Evolutionary conservation across 805 yeast genomes (phyloP).

Genomic region (Saitoella complicata): DNA sequence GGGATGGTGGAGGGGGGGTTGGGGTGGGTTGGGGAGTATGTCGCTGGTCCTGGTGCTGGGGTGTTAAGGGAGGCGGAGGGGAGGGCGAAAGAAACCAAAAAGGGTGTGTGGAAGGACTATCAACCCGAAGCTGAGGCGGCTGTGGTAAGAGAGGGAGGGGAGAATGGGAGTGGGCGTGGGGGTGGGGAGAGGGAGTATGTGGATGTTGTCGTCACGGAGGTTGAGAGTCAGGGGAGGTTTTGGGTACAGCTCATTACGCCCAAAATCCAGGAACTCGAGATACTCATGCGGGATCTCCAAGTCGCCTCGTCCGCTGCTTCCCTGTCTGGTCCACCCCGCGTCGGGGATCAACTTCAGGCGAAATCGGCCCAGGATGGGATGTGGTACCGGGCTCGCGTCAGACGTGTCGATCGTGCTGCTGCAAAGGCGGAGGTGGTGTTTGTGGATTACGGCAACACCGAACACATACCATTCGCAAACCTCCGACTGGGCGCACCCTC

Average conservation of each 20-base stretch:
- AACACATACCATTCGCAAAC: background rate
- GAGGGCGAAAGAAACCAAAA: slow-evolving; percentile 34
- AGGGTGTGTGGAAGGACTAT: slow-evolving; percentile 56
- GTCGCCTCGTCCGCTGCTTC: background rate
- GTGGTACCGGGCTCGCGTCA: slow-evolving; percentile 2
- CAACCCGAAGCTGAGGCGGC: slow-evolving; percentile 26
- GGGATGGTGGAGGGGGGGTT: slow-evolving; percentile 45
- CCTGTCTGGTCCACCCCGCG: background rate
- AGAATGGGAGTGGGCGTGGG: background rate
- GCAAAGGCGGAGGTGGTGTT: background rate
- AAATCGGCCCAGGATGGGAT: slow-evolving; percentile 1
- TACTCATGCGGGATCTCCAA: background rate
- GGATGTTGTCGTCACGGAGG: slow-evolving; percentile 22
- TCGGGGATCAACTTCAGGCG: background rate
- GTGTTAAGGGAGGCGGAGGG: slow-evolving; percentile 46
- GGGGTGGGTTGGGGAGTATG: slow-evolving; percentile 47
- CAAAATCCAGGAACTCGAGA: background rate
- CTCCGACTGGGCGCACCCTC: background rate
- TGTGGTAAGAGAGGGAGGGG: slow-evolving; percentile 4
- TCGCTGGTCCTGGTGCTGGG: slow-evolving; percentile 38
- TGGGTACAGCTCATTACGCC: slow-evolving; percentile 2
- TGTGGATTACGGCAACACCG: slow-evolving; percentile 4
- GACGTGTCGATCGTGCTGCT: slow-evolving; percentile 2
- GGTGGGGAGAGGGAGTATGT: slow-evolving; percentile 17
- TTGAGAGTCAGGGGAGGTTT: slow-evolving; percentile 17